Conservation (phyloP, 306 rosid species). For the Prunus fruticosa region DNA sequence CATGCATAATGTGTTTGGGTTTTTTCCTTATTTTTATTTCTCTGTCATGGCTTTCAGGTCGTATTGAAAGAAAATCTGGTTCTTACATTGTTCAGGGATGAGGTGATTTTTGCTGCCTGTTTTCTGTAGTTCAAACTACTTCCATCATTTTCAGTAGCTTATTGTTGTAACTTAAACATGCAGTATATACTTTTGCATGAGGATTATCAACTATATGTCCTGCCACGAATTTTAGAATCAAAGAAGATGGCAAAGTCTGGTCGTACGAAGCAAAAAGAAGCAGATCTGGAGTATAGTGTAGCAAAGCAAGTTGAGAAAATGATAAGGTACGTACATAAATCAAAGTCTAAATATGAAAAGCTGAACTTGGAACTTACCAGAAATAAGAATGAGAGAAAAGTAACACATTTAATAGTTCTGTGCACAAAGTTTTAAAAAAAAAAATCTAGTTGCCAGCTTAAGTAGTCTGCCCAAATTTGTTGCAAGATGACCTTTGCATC, state of each 20-base stretch:
- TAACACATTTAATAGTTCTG: not conserved
- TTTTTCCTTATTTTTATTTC: constrained; percentile 14
- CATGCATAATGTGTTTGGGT: constrained; percentile 9
- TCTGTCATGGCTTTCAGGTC: constrained; percentile 49
- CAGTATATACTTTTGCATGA: constrained; percentile 88
- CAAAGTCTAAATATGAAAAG: not conserved
- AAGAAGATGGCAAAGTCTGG: constrained; percentile 99
- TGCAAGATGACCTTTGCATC: not conserved
- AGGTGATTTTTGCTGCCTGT: constrained; percentile 45
- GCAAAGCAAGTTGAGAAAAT: constrained; percentile 99
- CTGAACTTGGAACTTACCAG: constrained; percentile 1
- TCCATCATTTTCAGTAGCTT: constrained; percentile 19
- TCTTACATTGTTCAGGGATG: constrained; percentile 89
- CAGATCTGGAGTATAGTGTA: constrained; percentile 93
- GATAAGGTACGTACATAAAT: constrained; percentile 62
- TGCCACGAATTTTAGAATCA: constrained; percentile 92
- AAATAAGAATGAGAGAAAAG: not conserved
- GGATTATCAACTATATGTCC: constrained; percentile 86
- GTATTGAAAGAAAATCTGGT: constrained; percentile 89
- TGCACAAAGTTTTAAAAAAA: not conserved
- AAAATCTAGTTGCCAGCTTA: not conserved
- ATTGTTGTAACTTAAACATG: constrained; percentile 26
- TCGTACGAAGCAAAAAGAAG: constrained; percentile 95
- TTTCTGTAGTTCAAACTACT: not conserved
- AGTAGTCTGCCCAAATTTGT: too few species aligned